Evolutionary conservation across 345 rosid species (phyloP), one percentile per base, ranked within the genome.

Genomic region (Corchorus olitorius): DNA sequence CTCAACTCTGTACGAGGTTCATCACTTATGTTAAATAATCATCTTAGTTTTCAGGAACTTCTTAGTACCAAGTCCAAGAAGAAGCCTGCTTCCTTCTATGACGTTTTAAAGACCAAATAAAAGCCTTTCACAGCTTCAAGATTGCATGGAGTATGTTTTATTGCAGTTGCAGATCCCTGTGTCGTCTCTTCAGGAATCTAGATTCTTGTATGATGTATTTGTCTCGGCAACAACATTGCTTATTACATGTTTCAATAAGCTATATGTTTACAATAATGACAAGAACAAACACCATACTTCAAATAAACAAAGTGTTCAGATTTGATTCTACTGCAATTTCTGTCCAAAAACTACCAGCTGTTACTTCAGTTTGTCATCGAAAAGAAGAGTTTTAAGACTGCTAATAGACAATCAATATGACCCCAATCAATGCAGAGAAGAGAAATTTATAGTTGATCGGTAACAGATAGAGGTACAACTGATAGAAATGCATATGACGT

Each of bases 11-110:
- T 11, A 64, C 4, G 1, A 55, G 59, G 15, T 2, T 1, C 19
- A 17, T 48, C 49, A 27, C 59, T 65, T 39, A 14, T 39, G 9
- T 9, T 45, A 6, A 27, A 34, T 4, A 49, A 73, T 45, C 61
- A n/a, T 80, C 66, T 58, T 72, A 64, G 63, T 33, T 81, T 79
- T 39, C 90, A 92, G 94, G 93, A 89, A 73, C 87, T 90, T 16
- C 86, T 39, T 0, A 39, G 84, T 79, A 82, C 81, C 33, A 35
- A 73, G 62, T 39, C 89, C 37, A 88, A 81, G 84, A 90, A 91
- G 86, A 84, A 79, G 82, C 97, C 97, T 82, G 88, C 79, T 11
- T 76, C 87, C 4, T 92, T 80, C 81, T 82, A 86, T 68, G 87
- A 94, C 75, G 76, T 94, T 83, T 78, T 90, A 75, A 89, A 80